Conservation (phyloP, 1,284 basidiomycete species). For the Anthracocystis setariae region DNA sequence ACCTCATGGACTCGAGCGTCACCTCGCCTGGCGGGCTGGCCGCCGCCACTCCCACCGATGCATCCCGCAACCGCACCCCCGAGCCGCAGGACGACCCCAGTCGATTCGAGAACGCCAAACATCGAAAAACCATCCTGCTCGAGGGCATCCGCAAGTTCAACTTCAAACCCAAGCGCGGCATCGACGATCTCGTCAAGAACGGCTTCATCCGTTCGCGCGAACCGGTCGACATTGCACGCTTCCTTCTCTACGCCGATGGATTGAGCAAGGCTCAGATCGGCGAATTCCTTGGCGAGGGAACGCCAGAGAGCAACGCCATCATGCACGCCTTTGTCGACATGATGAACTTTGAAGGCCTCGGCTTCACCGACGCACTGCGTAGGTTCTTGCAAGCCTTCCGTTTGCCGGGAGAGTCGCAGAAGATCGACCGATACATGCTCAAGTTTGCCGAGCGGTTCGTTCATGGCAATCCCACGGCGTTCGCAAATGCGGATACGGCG, state of each 20-base stretch:
- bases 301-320: constrained; percentile 65
- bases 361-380: constrained; percentile 64
- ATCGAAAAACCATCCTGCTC: constrained; percentile 92
- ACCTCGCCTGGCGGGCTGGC: constrained; percentile 17
- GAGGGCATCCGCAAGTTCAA: constrained; percentile 99
- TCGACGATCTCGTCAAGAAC: constrained; percentile 86
- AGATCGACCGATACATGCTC: constrained; percentile 68
- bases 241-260: constrained; percentile 89
- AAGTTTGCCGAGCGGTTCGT: constrained; percentile 67
- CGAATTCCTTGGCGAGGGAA: constrained; percentile 83
- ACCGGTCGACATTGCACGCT: constrained; percentile 84
- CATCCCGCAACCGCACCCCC: constrained; percentile 28
- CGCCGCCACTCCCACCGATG: constrained; percentile 15
- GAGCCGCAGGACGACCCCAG: constrained; percentile 80
- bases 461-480: constrained; percentile 61
- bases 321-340: constrained; percentile 68
- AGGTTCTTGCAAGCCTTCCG: constrained; percentile 66
- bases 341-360: constrained; percentile 64
- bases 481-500: constrained; percentile 67
- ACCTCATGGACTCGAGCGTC: constrained; percentile 43
- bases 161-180: constrained; percentile 88
- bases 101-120: constrained; percentile 93
- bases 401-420: constrained; percentile 66
- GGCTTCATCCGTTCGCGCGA: constrained; percentile 84
- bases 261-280: constrained; percentile 95